Percentiles rank a stretch among this genome's conserved stretches.
Evolutionary conservation across 371 early-diverging fungal species (phyloP).

Genomic region (Apophysomyces trapeziformis): DNA sequence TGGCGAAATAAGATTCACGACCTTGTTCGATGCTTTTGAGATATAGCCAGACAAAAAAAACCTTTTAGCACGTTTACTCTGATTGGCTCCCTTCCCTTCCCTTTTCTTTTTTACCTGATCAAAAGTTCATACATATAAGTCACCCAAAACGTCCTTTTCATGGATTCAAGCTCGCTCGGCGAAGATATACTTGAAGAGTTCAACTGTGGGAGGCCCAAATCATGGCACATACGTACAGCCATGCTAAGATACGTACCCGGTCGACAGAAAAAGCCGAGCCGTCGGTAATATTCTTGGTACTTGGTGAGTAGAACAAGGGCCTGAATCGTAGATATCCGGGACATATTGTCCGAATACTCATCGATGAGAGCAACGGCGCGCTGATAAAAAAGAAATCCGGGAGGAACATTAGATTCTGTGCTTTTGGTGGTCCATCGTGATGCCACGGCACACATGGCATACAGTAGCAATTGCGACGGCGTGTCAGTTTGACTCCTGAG

Average conservation of each 20-base stretch:
- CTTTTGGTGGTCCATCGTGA: constrained; percentile 39
- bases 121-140: constrained; percentile 45
- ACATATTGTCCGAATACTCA: constrained; percentile 64
- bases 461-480: constrained; percentile 57
- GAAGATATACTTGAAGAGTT: constrained; percentile 43
- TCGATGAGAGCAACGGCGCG: constrained; percentile 59
- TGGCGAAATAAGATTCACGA: constrained; percentile 32
- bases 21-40: constrained; percentile 45
- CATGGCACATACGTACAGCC: constrained; percentile 81
- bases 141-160: constrained; percentile 50
- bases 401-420: constrained; percentile 18
- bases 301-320: constrained; percentile 72
- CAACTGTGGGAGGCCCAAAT: constrained; percentile 59
- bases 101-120: constrained; percentile 29
- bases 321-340: constrained; percentile 70
- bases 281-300: constrained; percentile 63
- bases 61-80: not conserved
- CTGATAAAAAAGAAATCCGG: constrained; percentile 46
- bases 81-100: not conserved
- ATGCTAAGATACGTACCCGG: constrained; percentile 42
- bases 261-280: constrained; percentile 44
- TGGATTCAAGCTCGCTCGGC: constrained; percentile 33
- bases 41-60: not conserved
- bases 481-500: constrained; percentile 45
- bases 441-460: constrained; percentile 65